Evolutionary conservation across 1,284 basidiomycete species (phyloP).

Genomic region (Pseudozyma pruni): DNA sequence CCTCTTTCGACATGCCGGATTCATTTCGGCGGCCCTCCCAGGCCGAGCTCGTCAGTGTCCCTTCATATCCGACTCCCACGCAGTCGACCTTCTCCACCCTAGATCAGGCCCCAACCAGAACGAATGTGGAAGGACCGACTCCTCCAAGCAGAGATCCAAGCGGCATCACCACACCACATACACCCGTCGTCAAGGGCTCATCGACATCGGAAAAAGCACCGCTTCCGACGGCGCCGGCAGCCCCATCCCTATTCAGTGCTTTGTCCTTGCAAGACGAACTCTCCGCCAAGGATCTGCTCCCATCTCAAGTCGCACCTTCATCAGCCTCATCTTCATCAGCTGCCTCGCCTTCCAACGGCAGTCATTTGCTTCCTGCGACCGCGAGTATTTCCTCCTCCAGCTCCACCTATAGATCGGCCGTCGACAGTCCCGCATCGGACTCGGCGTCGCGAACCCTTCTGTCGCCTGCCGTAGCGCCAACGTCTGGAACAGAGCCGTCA

Average conservation of each 20-base stretch:
- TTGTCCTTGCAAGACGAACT: slow-evolving; percentile 31
- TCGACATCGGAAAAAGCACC: slow-evolving; percentile 3
- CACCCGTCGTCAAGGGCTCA: background rate
- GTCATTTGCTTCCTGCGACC: slow-evolving; percentile 3
- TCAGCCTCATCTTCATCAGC: slow-evolving; percentile 7
- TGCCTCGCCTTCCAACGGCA: slow-evolving; percentile 4
- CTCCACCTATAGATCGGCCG: slow-evolving; percentile 23
- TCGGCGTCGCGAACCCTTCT: background rate
- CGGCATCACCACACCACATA: background rate
- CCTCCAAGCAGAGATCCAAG: too few relatives aligned
- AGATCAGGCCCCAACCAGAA: too few relatives aligned
- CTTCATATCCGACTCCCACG: slow-evolving; percentile 12
- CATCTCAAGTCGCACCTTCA: slow-evolving; percentile 2
- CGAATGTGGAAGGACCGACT: too few relatives aligned
- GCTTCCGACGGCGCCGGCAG: slow-evolving; percentile 10
- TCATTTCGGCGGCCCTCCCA: background rate
- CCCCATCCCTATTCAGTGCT: slow-evolving; percentile 23
- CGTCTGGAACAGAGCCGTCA: background rate
- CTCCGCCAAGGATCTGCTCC: background rate
- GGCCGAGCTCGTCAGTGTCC: slow-evolving; percentile 7
- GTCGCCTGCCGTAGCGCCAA: background rate
- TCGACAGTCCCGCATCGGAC: slow-evolving; percentile 22
- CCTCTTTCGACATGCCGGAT: slow-evolving; percentile 22
- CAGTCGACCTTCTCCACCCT: background rate
- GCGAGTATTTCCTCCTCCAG: slow-evolving; percentile 21